phyloP scores from a whole-genome alignment of 768 basidiomycete species.

The Termitomyces sp. region DNA sequence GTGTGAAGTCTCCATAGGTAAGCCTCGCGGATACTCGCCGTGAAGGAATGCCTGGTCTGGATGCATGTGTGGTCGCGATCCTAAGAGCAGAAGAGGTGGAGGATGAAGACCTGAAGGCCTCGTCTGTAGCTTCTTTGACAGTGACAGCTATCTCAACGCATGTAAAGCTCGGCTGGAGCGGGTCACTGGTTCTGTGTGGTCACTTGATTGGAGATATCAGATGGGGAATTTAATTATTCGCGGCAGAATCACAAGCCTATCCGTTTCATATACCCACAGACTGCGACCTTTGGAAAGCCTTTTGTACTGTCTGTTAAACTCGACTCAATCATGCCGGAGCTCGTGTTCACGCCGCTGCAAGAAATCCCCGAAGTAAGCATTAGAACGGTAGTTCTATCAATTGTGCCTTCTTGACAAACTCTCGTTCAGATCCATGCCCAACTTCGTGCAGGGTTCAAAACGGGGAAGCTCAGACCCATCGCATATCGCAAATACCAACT shows the following conservation, averaged over 20 bases:
- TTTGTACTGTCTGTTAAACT: not conserved
- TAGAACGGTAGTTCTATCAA: not conserved
- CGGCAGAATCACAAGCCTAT: constrained; percentile 1
- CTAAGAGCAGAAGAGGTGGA: not conserved
- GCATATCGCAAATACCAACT: constrained; percentile 72
- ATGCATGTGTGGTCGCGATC: constrained; percentile 1
- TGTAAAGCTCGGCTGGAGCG: not conserved
- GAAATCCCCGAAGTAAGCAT: constrained; percentile 44
- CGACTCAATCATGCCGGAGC: constrained; percentile 21
- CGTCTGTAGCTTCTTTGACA: not conserved
- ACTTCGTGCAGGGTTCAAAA: constrained; percentile 52
- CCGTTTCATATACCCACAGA: not conserved
- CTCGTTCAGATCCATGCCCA: constrained; percentile 46
- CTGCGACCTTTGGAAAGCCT: not conserved
- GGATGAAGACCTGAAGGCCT: not conserved
- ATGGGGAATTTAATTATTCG: not conserved
- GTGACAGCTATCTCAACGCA: not conserved
- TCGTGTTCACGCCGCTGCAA: constrained; percentile 44
- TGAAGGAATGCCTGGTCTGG: constrained; percentile 58
- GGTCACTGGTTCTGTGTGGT: not conserved
- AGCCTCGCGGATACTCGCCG: constrained; percentile 38
- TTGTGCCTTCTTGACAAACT: not conserved
- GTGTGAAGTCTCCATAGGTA: constrained; percentile 45
- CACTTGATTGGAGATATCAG: not conserved
- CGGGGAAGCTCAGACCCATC: constrained; percentile 63